Evolutionary conservation across 148 eudicot species (phyloP), one percentile per base, ranked within the genome.

Genomic region (Rhododendron ovatum): DNA sequence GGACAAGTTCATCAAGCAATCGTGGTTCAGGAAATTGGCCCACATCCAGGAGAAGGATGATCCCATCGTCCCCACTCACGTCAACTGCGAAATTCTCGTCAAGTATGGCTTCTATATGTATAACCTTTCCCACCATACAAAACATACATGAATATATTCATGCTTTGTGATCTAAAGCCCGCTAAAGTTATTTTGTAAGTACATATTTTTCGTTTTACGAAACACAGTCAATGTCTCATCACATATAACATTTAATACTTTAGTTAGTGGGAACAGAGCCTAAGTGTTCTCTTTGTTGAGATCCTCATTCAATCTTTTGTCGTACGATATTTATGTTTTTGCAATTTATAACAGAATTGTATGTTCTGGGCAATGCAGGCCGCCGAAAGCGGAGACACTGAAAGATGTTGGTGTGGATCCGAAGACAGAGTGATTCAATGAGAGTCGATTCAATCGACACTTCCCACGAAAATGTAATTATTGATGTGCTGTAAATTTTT

Each of bases 11-110:
- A 87, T 94, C 47, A 93, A 92, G 53, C 89, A 92, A 43, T 95
- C 98, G 0, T 88, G 92, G 47, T 92, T 95, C 84, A 81, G 98
- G 84, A 93, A 92, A 86, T 85, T 94, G 75, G 96, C 95, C 18
- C 91, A 91, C 85, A 84, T 93, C 45, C 91, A 93, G 37, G 94
- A 88, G 20, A 92, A 90, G 55, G 77, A 24, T 8, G 79, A 88
- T 4, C 87, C 76, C 39, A 87, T 86, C 15, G 59, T 89, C 78
- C 86, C 89, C 69, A 87, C 90, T 84, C 90, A 88, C 41, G 86
- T 89, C 45, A 87, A 85, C 30, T 86, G 87, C 10, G 91, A 90
- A 59, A 59, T 84, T 26, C 85, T 83, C 37, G 65, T 55, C 6
- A 86, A 41, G 93, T 92, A 7, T 18, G 74, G 5, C 5, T 65